Evolutionary conservation across 176 grass and related monocot genomes (phyloP).

Genomic region (Tuctoria greenei): DNA sequence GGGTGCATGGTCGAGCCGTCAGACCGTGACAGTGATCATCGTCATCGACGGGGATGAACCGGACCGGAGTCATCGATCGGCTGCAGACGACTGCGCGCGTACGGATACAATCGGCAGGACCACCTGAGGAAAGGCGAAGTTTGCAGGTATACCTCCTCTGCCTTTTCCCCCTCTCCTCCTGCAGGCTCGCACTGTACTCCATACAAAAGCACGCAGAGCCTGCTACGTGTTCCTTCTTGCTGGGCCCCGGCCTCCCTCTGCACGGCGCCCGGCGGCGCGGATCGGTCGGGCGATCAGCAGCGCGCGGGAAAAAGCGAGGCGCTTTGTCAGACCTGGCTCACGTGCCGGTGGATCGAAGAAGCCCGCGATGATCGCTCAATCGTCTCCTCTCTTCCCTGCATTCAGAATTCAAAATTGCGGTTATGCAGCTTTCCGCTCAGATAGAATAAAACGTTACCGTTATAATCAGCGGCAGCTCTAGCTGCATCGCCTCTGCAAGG

Average conservation of each 20-base stretch:
- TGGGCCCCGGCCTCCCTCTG: not conserved
- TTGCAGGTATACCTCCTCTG: slow-evolving; percentile 10
- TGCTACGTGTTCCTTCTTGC: not conserved
- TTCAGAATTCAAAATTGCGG: not conserved
- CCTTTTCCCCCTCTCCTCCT: not conserved
- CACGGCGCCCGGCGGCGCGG: not conserved
- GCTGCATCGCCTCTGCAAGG: not conserved
- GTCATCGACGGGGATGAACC: not conserved
- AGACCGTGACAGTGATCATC: not conserved
- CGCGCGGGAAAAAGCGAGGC: not conserved
- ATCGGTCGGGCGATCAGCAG: slow-evolving; percentile 13
- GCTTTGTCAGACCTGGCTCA: not conserved
- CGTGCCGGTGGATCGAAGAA: not conserved
- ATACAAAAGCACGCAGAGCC: not conserved
- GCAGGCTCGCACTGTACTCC: not conserved
- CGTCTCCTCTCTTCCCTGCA: not conserved
- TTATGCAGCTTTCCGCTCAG: not conserved
- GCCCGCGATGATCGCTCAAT: not conserved
- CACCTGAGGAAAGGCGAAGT: slow-evolving; percentile 43
- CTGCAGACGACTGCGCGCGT: not conserved
- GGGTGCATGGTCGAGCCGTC: not conserved
- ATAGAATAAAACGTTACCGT: no score
- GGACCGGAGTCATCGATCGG: not conserved
- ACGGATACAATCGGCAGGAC: slow-evolving; percentile 21
- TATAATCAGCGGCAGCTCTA: not conserved